Percentiles rank a stretch among this genome's conserved stretches.
phyloP scores from a whole-genome alignment of 1,284 basidiomycete genomes.

The Irpex sp. region DNA sequence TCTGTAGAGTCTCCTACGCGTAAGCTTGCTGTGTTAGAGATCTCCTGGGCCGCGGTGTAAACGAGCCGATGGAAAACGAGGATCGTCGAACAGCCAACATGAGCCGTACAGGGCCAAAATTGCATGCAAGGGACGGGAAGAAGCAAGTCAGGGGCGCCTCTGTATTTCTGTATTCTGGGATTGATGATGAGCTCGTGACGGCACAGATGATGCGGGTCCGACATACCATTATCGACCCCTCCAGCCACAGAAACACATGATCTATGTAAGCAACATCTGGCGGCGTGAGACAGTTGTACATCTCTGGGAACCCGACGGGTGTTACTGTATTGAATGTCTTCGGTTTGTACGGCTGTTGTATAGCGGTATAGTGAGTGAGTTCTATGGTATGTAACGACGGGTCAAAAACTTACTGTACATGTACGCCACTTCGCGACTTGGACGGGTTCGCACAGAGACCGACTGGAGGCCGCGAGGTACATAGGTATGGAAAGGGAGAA shows the following conservation, averaged over 20 bases:
- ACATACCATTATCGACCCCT: background rate
- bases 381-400: background rate
- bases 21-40: background rate
- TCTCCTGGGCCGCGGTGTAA: too few species aligned
- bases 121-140: background rate
- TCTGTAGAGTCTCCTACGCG: background rate
- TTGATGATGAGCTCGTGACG: background rate
- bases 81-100: too few species aligned
- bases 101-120: background rate
- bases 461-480: background rate
- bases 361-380: background rate
- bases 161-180: background rate
- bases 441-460: background rate
- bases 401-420: background rate
- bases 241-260: background rate
- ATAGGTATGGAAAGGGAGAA: background rate
- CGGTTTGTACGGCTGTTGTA: background rate
- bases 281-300: background rate
- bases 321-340: background rate
- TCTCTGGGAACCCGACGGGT: background rate
- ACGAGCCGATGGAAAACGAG: too few species aligned
- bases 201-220: too few species aligned
- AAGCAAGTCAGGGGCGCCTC: background rate
- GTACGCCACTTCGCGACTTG: background rate
- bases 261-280: background rate